phyloP scores from a whole-genome alignment of 1,284 basidiomycete species.

The Hemileia vastatrix region DNA sequence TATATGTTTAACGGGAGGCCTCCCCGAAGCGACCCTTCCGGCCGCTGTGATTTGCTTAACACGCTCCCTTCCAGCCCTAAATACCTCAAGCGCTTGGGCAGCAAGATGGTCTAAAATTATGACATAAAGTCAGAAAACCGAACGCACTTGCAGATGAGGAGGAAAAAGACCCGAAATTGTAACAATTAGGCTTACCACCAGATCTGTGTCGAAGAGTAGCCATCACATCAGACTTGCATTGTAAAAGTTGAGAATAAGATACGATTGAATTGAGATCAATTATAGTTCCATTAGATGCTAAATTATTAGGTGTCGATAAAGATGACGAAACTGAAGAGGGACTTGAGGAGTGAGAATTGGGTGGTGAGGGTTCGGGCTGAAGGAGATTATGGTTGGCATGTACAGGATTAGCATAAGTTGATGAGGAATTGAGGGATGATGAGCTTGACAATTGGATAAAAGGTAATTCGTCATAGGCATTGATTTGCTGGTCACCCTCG shows the following conservation, averaged over 20 bases:
- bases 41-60: constrained; percentile 19
- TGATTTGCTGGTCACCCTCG: too few species aligned
- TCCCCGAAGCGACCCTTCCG: constrained; percentile 15
- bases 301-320: constrained; percentile 2
- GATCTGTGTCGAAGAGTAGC: constrained; percentile 9
- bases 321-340: constrained; percentile 2
- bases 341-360: too few species aligned
- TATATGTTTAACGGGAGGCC: constrained; percentile 19
- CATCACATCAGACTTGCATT: constrained; percentile 15
- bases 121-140: background rate
- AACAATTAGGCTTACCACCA: constrained; percentile 13
- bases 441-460: too few species aligned
- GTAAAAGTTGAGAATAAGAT: constrained; percentile 11
- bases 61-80: constrained; percentile 15
- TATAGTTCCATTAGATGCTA: too few species aligned
- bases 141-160: background rate
- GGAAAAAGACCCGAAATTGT: background rate
- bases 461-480: too few species aligned
- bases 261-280: constrained; percentile 15
- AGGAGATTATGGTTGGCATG: too few species aligned
- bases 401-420: too few species aligned
- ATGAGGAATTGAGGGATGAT: too few species aligned
- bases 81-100: constrained; percentile 12
- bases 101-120: constrained; percentile 11
- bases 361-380: too few species aligned